Conservation (phyloP, 176 grass and related monocot species). For the Phyllostachys edulis region DNA sequence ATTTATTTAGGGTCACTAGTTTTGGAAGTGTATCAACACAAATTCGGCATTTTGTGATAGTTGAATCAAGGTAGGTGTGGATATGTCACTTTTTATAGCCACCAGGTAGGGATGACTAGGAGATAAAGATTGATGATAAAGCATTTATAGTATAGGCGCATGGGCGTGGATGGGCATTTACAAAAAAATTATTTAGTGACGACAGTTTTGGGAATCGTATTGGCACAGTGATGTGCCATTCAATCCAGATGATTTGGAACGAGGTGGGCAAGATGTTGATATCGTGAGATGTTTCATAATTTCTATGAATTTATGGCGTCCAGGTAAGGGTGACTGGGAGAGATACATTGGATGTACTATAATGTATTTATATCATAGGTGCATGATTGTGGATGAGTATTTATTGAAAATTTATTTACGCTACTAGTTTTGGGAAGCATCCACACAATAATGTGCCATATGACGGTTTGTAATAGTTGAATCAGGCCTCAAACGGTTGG, state of each 20-base stretch:
- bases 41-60: not conserved
- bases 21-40: not conserved
- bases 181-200: not conserved
- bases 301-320: not conserved
- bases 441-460: not conserved
- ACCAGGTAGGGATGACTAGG: too few relatives aligned
- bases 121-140: too few relatives aligned
- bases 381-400: not conserved
- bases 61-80: not conserved
- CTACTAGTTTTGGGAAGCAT: not conserved
- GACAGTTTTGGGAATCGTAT: not conserved
- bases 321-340: not conserved
- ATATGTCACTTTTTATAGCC: too few relatives aligned
- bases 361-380: not conserved
- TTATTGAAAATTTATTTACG: not conserved
- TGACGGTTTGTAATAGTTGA: not conserved
- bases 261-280: not conserved
- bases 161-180: not conserved
- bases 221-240: not conserved
- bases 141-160: not conserved
- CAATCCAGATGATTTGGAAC: not conserved
- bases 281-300: not conserved
- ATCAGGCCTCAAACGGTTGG: not conserved
- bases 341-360: not conserved
- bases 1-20: not conserved